Evolutionary conservation across 805 yeast species (phyloP).

Genomic region (Ogataea pini): DNA sequence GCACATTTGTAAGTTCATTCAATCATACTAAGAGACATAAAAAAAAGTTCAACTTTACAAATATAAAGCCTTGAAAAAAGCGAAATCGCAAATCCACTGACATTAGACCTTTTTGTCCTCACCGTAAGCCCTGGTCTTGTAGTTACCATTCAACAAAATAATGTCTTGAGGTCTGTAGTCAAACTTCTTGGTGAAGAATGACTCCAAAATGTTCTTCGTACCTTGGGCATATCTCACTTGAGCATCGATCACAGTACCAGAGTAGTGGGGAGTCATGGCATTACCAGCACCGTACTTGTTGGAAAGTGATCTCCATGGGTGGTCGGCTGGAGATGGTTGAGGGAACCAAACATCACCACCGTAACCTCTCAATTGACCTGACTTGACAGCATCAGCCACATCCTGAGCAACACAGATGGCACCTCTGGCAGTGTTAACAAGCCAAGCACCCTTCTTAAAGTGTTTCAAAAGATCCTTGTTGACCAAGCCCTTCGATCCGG

Average conservation of each 20-base stretch:
- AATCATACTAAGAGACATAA: neutral
- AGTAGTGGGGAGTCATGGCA: constrained; percentile 82
- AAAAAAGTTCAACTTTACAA: constrained; percentile 1
- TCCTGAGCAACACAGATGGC: constrained; percentile 74
- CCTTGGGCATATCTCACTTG: constrained; percentile 75
- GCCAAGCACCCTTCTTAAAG: constrained; percentile 72
- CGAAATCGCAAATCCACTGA: no score
- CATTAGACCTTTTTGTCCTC: constrained; percentile 38
- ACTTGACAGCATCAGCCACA: constrained; percentile 68
- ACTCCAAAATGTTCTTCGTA: constrained; percentile 60
- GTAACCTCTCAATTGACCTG: constrained; percentile 73
- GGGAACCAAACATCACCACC: constrained; percentile 87
- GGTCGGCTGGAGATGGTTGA: constrained; percentile 79
- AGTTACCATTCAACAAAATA: constrained; percentile 69
- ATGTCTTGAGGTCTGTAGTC: constrained; percentile 79
- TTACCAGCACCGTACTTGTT: constrained; percentile 73
- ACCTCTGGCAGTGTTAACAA: constrained; percentile 81
- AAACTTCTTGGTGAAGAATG: constrained; percentile 59
- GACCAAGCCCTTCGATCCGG: constrained; percentile 64
- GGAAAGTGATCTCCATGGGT: constrained; percentile 73
- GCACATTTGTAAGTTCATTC: neutral
- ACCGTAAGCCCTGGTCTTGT: constrained; percentile 76
- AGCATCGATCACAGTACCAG: constrained; percentile 81
- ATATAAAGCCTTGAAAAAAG: neutral
- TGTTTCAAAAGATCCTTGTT: constrained; percentile 65